These are phyloP conservation scores for Nepenthes mirabilis DNA, from an alignment of 148 eudicot genomes.

Conservation along the genomic window DNA sequence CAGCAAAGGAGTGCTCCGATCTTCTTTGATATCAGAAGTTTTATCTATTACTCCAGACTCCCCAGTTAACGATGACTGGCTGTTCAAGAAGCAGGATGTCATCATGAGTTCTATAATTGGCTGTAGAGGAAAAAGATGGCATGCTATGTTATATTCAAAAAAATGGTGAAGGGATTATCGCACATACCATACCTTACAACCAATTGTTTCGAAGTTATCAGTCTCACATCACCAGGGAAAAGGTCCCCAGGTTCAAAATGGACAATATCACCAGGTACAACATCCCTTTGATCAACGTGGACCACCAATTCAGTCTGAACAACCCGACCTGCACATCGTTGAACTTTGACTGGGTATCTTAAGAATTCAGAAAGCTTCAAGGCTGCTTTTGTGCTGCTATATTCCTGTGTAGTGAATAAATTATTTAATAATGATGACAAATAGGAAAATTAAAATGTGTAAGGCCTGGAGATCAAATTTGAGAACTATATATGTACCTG, in stretches of 20 bases:
- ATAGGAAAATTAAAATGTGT: background rate
- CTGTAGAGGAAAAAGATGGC: constrained; percentile 4
- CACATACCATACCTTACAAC: constrained; percentile 28
- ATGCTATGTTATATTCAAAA: constrained; percentile 2
- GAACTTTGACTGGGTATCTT: constrained; percentile 37
- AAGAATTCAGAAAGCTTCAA: constrained; percentile 37
- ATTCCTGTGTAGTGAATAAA: constrained; percentile 20
- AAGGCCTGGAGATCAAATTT: background rate
- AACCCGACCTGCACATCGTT: constrained; percentile 40
- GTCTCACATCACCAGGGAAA: constrained; percentile 44
- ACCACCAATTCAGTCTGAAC: constrained; percentile 28
- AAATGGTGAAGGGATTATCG: background rate
- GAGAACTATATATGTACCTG: constrained; percentile 16
- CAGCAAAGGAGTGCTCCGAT: constrained; percentile 30
- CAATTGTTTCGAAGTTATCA: constrained; percentile 32
- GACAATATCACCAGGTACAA: constrained; percentile 39
- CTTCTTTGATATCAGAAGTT: constrained; percentile 33
- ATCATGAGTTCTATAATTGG: constrained; percentile 10
- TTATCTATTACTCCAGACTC: constrained; percentile 41
- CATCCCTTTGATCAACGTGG: constrained; percentile 39
- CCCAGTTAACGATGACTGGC: constrained; percentile 46
- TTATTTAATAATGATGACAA: background rate
- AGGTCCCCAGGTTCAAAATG: constrained; percentile 40
- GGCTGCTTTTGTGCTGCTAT: constrained; percentile 41
- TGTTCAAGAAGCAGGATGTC: constrained; percentile 22